phyloP scores from a whole-genome alignment of 352 stramenopile species.

The Globisporangium apiculatum region DNA sequence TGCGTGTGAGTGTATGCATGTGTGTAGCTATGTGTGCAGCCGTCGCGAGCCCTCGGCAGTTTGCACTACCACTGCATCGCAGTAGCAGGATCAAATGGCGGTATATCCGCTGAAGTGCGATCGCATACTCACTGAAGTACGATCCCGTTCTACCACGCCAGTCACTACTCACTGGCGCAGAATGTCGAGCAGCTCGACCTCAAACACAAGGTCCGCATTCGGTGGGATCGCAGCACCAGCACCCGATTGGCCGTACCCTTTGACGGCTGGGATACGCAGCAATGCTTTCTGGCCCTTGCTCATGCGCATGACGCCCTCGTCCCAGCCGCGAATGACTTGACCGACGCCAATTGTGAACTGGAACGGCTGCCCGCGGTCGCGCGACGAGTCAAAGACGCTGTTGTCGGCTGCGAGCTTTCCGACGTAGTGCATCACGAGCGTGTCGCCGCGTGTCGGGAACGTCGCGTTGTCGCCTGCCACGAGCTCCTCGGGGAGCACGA shows the following conservation, averaged over 20 bases:
- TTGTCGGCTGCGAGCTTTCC: conserved; percentile 59
- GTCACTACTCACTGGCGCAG: conserved; percentile 10
- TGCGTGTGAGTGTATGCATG: too few relatives aligned
- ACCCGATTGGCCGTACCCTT: conserved; percentile 89
- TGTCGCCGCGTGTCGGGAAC: conserved; percentile 64
- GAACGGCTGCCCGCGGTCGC: conserved; percentile 64
- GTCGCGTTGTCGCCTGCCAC: conserved; percentile 48
- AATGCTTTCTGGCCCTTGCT: conserved; percentile 90
- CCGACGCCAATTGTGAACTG: conserved; percentile 74
- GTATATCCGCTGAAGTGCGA: too few relatives aligned
- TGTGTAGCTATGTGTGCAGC: neutral
- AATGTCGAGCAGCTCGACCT: conserved; percentile 90
- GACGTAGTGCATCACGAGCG: conserved; percentile 83
- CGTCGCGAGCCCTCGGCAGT: neutral
- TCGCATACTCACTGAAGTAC: too few relatives aligned
- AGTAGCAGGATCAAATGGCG: too few relatives aligned
- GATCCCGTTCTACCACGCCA: too few relatives aligned
- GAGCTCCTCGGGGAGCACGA: conserved; percentile 71
- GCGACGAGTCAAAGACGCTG: conserved; percentile 74
- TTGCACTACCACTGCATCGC: too few relatives aligned
- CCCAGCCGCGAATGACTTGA: conserved; percentile 94
- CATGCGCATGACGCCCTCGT: conserved; percentile 94
- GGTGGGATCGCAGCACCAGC: conserved; percentile 85
- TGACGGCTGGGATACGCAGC: conserved; percentile 88
- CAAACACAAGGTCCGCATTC: conserved; percentile 91